A percentile compares a stretch with the other conserved stretches of the same genome.
Conservation (phyloP, 129 eudicot species). For the Dittrichia graveolens region DNA sequence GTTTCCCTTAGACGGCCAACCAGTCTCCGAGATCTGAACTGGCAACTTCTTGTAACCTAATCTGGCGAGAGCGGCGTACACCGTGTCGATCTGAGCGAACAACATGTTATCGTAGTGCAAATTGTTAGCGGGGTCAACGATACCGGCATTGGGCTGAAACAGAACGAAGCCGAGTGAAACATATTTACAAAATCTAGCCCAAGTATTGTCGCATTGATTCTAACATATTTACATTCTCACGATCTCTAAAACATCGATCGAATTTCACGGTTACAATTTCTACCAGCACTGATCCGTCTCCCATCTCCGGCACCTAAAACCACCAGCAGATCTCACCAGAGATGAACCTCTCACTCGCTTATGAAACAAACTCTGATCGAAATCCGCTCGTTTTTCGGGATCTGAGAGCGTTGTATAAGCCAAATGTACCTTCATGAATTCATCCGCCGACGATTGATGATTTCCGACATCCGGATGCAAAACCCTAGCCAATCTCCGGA, state of each 20-base stretch:
- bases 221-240: no score
- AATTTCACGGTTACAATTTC: no score
- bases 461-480: conserved; percentile 65
- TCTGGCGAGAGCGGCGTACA: conserved; percentile 53
- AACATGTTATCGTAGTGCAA: conserved; percentile 84
- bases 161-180: conserved; percentile 69
- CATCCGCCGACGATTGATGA: conserved; percentile 38
- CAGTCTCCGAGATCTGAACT: conserved; percentile 85
- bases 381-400: conserved; percentile 61
- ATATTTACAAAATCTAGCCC: no score
- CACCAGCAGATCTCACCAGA: conserved; percentile 4
- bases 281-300: conserved; percentile 91
- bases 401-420: conserved; percentile 63
- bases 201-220: no score
- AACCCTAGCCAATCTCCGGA: conserved; percentile 60
- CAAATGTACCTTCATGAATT: conserved; percentile 54
- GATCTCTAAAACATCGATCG: no score
- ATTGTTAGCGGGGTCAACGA: conserved; percentile 50
- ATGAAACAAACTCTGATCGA: conserved; percentile 45
- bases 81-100: conserved; percentile 85
- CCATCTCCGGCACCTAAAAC: conserved; percentile 43
- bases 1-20: conserved; percentile 97
- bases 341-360: conserved; percentile 24
- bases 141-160: conserved; percentile 58
- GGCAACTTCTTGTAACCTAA: conserved; percentile 58